Evolutionary conservation across 192 early-diverging fungal species (phyloP), one percentile per base, ranked within the genome.

Genomic region (Entomortierella parvispora): DNA sequence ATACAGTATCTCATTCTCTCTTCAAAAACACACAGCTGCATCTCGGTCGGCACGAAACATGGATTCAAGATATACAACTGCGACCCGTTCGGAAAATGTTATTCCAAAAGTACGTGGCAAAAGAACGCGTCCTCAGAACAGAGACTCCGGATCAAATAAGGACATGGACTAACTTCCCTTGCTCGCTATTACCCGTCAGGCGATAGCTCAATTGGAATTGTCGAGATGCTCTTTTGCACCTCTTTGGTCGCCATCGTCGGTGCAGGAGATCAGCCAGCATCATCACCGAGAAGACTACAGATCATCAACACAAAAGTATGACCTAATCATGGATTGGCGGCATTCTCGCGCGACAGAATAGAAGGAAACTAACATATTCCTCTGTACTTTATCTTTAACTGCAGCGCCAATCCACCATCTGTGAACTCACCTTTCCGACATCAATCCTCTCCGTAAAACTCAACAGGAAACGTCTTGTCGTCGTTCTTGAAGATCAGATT

Each of bases 11-110:
- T n/a, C n/a, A n/a, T n/a, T n/a, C n/a, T n/a, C n/a, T 15, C 46
- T 33, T 57, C 46, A 33, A 52, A 15, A 14, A 45, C 18, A n/a
- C 33, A 33, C 47, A 32, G 91, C 66, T 98, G 97, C 81, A 86
- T 98, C 25, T 95, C 96, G 58, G 94, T 96, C 11, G 94, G 95
- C 2, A 90, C 91, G 15, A 82, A 87, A 43, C 74, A 87, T 57
- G 96, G 96, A 12, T 97, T 97, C 87, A 90, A 91, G 74, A 97
- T 99, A 71, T 99, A 95, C 88, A 99, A 96, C 81, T 94, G 92
- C 82, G 96, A 97, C 79, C 97, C 96, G 18, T 97, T 96, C 80
- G 96, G 95, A 34, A 97, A 95, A 66, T 95, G 94, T 82, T 95
- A 94, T 79, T 87, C 90, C 51, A 93, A 93, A 83, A 58, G 91